Percentiles rank a stretch among this genome's conserved stretches.
Conservation (phyloP, 1,139 yeast genomes). For the Yamadazyma blattariae region DNA sequence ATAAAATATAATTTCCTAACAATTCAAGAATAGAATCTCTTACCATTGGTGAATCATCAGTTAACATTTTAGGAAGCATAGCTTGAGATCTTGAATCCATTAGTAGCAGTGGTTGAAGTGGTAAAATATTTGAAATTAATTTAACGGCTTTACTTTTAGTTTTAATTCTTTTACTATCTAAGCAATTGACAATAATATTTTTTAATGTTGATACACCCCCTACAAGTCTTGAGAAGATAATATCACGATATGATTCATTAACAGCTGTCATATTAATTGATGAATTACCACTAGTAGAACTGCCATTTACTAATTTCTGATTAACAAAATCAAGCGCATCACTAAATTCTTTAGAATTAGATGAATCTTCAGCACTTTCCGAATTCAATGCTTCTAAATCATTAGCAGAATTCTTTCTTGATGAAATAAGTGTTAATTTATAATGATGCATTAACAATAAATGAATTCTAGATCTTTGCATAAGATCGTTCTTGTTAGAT, state of each 20-base stretch:
- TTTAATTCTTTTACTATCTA: slow-evolving; percentile 23
- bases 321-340: no score
- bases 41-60: slow-evolving; percentile 66
- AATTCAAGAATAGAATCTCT: slow-evolving; percentile 75
- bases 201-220: background rate
- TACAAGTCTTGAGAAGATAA: background rate
- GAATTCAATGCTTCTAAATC: slow-evolving; percentile 1
- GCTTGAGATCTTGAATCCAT: slow-evolving; percentile 48
- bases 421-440: background rate
- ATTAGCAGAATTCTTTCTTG: background rate
- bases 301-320: no score
- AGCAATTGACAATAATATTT: background rate
- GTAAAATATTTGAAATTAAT: slow-evolving; percentile 43
- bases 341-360: background rate
- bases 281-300: background rate
- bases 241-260: background rate
- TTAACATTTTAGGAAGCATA: slow-evolving; percentile 50
- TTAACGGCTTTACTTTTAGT: slow-evolving; percentile 65
- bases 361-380: background rate
- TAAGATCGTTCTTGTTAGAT: background rate
- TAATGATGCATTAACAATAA: background rate
- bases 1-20: slow-evolving; percentile 47
- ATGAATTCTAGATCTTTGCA: background rate
- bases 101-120: slow-evolving; percentile 51
- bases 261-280: background rate